These are phyloP conservation scores for Cladophialophora bantiana DNA, from an alignment of 2,329 filamentous ascomycete species.

Conservation along the genomic window DNA sequence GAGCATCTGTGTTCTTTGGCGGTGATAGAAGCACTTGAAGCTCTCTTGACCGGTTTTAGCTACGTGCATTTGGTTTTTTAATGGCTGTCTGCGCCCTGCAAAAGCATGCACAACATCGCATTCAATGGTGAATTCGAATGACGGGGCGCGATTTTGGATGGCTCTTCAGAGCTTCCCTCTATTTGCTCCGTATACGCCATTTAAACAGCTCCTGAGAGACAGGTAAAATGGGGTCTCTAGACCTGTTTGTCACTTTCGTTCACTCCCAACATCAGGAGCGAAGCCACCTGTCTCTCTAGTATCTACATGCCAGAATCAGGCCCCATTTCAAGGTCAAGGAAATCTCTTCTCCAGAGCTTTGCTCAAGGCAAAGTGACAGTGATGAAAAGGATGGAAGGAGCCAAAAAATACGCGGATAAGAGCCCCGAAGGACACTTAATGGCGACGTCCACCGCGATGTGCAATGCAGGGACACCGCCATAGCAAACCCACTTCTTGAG, in stretches of 20 bases:
- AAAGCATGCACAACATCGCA: neutral
- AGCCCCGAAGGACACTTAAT: conserved; percentile 43
- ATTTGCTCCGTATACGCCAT: neutral
- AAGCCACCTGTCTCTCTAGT: neutral
- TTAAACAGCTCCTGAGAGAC: neutral
- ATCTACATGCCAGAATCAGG: neutral
- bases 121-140: neutral
- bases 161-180: neutral
- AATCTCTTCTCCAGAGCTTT: conserved; percentile 40
- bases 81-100: neutral
- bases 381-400: conserved; percentile 41
- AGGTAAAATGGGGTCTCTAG: neutral
- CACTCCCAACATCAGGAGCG: too few species aligned
- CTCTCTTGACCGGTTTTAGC: neutral
- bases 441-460: conserved; percentile 39
- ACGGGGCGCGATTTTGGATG: neutral
- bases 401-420: conserved; percentile 43
- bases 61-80: neutral
- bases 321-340: neutral
- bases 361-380: conserved; percentile 36
- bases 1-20: neutral
- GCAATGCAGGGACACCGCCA: conserved; percentile 41
- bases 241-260: too few species aligned
- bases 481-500: conserved; percentile 40
- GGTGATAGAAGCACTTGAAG: neutral